Evolutionary conservation across 2,329 filamentous ascomycete genomes (phyloP), one percentile per base, ranked within the genome.

Genomic region (Beauveria rudraprayagi): DNA sequence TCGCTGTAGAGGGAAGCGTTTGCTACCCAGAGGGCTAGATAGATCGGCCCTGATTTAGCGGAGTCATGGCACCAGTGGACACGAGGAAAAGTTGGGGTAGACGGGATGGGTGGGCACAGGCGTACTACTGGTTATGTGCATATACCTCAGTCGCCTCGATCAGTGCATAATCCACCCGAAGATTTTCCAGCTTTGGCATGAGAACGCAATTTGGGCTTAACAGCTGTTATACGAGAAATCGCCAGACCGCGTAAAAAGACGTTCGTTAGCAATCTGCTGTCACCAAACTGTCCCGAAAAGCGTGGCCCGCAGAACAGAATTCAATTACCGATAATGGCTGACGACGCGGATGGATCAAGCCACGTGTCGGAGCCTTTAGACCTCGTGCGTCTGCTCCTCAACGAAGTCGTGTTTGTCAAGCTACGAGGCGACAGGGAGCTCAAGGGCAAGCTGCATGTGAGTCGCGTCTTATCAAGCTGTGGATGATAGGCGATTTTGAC

Each of bases 321-420:
- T 22, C 26, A 28, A 22, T 16, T 28, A 19, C 51, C 66, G 66
- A 77, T 66, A 63, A 97, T 97, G 92, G 90, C 92, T 68, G 92
- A 96, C 76, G 83, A 81, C 65, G 90, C 89, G 71, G 89, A 92
- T 71, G 85, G 87, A 67, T 80, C 84, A 62, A 80, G 82, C 67
- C 83, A 89, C 61, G 89, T 92, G 61, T 87, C 92, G 58, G 93
- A 99, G 79, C 93, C 95, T 60, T 88, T 99, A 71, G 94, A 97
- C 75, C 86, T 99, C 47, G 94, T 99, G 67, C 91, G 92, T 68
- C 85, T 99, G 61, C 91, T 93, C 67, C 84, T 99, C 53, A 93
- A 97, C 75, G 94, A 99, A 76, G 86, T 94, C 51, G 94, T 99
- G 56, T 96, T 97, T 76, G 93, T 99, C 67, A 97, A 97, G 83